Evolutionary conservation across 768 basidiomycete species (phyloP), one percentile per base, ranked within the genome.

Genomic region (Boletus vinaceobasis): DNA sequence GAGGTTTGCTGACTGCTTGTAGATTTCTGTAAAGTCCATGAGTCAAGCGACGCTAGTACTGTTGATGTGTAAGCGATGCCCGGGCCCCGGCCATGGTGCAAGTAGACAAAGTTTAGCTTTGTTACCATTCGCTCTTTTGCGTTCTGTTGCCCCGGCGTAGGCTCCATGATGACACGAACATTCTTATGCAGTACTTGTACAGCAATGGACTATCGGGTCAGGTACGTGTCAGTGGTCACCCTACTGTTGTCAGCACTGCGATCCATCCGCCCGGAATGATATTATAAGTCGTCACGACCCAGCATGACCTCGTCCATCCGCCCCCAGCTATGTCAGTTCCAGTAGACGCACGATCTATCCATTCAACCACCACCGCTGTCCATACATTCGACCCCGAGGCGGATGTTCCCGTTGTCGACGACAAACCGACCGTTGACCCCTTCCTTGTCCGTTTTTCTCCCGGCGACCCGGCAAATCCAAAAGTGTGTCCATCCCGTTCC

Each of bases 21-120:
- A 93, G 58, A 89, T 79, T 67, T 93, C 88, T 19, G 91, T 93
- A 65, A 93, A 93, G 71, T 93, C 90, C 89, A 91, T 90, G 33
- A 23, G 32, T 43, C 42, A n/a, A n/a, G n/a, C n/a, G n/a, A n/a
- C n/a, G n/a, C n/a, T n/a, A n/a, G n/a, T n/a, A n/a, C n/a, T n/a
- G n/a, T 11, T 29, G 27, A 44, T 5, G 9, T 31, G 27, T 44
- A 44, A 44, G 27, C 21, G 3, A 2, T 11, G 9, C n/a, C 8
- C 17, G 32, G n/a, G 29, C 29, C 29, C 23, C 23, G 23, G 23
- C 4, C 4, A 23, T 23, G 23, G 23, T 23, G 23, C 4, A 23
- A 23, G 23, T 23, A 4, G 23, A 23, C 23, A 23, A 2, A 23
- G 23, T 23, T 23, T 4, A 29, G 29, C 29, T 6, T 29, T 29